phyloP scores from a whole-genome alignment of 1,284 basidiomycete genomes.

The Puccinia coronata region DNA sequence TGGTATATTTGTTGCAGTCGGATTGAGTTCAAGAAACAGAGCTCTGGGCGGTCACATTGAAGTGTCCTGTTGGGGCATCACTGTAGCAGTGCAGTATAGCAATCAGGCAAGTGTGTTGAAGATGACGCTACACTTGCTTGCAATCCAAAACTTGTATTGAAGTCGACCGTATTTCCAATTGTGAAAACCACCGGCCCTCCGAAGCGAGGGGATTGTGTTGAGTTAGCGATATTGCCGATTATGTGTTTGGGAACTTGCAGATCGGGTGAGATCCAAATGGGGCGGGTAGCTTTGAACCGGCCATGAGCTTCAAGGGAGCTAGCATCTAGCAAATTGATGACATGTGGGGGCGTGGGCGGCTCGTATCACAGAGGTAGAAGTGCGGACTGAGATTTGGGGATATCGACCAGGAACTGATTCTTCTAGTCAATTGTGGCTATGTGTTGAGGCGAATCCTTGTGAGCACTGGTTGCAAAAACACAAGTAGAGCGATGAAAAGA shows the following conservation, averaged over 20 bases:
- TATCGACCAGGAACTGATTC: too few species aligned
- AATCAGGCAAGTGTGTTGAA: slow-evolving; percentile 42
- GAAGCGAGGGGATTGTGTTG: slow-evolving; percentile 34
- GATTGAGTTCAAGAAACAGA: too few species aligned
- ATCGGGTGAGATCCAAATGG: slow-evolving; percentile 40
- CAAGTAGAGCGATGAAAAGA: too few species aligned
- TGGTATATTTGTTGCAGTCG: too few species aligned
- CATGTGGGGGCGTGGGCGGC: slow-evolving; percentile 22
- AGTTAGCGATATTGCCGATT: slow-evolving; percentile 33
- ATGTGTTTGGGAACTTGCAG: slow-evolving; percentile 39
- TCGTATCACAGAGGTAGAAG: slow-evolving; percentile 41
- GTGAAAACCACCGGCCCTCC: slow-evolving; percentile 47
- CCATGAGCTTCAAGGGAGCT: slow-evolving; percentile 28
- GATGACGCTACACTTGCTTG: slow-evolving; percentile 28
- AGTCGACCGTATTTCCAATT: slow-evolving; percentile 49
- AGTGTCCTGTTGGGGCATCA: too few species aligned
- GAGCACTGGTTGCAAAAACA: too few species aligned
- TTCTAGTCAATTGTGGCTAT: too few species aligned
- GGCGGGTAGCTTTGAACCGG: slow-evolving; percentile 44
- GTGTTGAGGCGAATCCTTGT: too few species aligned
- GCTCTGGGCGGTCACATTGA: too few species aligned
- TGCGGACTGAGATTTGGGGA: slow-evolving; percentile 33
- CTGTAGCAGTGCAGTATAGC: too few species aligned
- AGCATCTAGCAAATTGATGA: slow-evolving; percentile 13
- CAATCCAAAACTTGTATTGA: slow-evolving; percentile 41